A percentile compares a stretch with the other conserved stretches of the same genome.
Evolutionary conservation across 352 stramenopile genomes (phyloP).

Genomic region (Ophiocytium majus): DNA sequence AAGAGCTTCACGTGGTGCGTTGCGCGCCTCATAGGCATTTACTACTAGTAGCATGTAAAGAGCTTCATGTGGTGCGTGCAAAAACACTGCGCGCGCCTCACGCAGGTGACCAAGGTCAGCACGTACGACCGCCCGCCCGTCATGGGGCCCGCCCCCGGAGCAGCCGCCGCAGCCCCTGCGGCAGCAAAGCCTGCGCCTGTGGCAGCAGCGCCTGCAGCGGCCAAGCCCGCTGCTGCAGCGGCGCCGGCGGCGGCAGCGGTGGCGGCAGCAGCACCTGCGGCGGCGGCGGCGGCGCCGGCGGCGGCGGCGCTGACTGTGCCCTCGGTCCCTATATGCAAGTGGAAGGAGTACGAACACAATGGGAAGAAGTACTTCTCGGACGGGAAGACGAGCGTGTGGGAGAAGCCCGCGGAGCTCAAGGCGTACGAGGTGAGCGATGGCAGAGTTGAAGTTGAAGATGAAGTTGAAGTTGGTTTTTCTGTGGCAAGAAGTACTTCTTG

Average conservation of each 20-base stretch:
- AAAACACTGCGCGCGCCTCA: too few species aligned
- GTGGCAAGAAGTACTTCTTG: too few species aligned
- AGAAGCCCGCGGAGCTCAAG: conserved; percentile 57
- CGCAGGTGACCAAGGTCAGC: conserved; percentile 54
- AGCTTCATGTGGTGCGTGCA: too few species aligned
- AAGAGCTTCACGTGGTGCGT: too few species aligned
- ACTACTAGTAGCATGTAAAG: too few species aligned
- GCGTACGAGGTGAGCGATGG: conserved; percentile 55
- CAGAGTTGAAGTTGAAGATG: too few species aligned
- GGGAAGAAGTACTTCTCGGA: conserved; percentile 58
- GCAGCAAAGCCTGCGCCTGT: conserved; percentile 3
- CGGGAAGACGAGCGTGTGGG: conserved; percentile 54
- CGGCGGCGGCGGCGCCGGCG: conserved; percentile 29
- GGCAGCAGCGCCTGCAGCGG: conserved; percentile 16
- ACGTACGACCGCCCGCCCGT: conserved; percentile 55
- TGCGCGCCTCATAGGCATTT: too few species aligned
- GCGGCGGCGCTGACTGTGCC: conserved; percentile 14
- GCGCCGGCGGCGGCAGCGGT: conserved; percentile 24
- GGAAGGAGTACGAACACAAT: conserved; percentile 57
- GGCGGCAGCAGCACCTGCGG: conserved; percentile 25
- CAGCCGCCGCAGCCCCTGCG: neutral
- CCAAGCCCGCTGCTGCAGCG: neutral
- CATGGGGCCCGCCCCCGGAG: neutral
- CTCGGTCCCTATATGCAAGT: conserved; percentile 53
- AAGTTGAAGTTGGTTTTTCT: too few species aligned